Percentiles rank a stretch among this genome's conserved stretches.
Evolutionary conservation across 371 early-diverging fungal genomes (phyloP).

Genomic region (Paraphysoderma sedebokerense): DNA sequence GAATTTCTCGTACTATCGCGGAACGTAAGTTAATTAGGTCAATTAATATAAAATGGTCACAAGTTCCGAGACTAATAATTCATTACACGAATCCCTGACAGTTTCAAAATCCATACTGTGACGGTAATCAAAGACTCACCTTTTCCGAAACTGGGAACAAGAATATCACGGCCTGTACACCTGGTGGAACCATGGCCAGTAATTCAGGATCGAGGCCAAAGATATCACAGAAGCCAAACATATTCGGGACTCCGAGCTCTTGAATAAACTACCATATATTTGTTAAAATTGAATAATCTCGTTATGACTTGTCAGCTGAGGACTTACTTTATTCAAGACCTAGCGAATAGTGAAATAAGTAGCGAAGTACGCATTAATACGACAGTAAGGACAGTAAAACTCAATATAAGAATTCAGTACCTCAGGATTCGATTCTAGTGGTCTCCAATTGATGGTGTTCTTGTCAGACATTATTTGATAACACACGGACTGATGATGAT

Average conservation of each 20-base stretch:
- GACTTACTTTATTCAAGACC: no score
- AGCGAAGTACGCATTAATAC: no score
- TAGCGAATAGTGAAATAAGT: no score
- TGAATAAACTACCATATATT: conserved; percentile 23
- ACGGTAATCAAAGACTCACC: background rate
- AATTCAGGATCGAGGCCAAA: conserved; percentile 56
- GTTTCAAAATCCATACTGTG: background rate
- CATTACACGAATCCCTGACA: background rate
- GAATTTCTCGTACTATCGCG: conserved; percentile 27
- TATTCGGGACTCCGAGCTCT: conserved; percentile 29
- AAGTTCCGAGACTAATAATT: background rate
- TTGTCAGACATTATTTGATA: no score
- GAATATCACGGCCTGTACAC: conserved; percentile 60
- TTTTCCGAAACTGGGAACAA: conserved; percentile 32
- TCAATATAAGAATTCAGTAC: no score
- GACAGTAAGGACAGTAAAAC: no score
- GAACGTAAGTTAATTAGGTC: background rate
- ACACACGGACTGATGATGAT: no score
- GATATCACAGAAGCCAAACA: conserved; percentile 39
- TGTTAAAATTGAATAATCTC: background rate
- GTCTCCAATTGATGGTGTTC: no score
- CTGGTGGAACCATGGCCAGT: conserved; percentile 57
- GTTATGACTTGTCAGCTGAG: no score
- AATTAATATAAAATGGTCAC: background rate
- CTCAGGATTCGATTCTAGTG: no score